Conservation (phyloP, 805 yeast genomes). For the Torulaspora gathmanii region DNA sequence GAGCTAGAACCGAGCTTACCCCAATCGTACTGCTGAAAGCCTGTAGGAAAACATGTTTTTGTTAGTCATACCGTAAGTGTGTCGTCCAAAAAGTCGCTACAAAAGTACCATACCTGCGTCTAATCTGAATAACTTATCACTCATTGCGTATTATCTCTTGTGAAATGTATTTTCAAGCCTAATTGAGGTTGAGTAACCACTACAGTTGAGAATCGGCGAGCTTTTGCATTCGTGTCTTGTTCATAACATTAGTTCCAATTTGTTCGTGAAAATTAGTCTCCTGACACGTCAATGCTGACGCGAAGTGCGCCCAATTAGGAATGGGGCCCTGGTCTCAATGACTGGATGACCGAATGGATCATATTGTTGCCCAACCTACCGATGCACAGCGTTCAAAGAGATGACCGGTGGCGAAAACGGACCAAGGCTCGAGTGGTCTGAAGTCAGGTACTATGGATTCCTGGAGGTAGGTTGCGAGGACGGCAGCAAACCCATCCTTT, state of each 20-base stretch:
- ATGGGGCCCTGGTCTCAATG: not conserved
- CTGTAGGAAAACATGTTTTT: slow-evolving; percentile 30
- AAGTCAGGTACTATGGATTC: too few species aligned
- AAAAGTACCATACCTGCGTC: slow-evolving; percentile 36
- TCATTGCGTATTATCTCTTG: slow-evolving; percentile 21
- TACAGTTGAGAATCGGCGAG: not conserved
- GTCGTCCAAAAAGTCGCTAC: not conserved
- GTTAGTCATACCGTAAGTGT: slow-evolving; percentile 6
- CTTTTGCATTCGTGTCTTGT: not conserved
- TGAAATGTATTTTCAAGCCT: not conserved
- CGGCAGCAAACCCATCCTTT: not conserved
- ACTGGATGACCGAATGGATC: not conserved
- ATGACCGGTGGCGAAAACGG: not conserved
- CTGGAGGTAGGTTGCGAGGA: not conserved
- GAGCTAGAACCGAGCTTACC: slow-evolving; percentile 80
- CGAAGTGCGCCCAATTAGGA: slow-evolving; percentile 2
- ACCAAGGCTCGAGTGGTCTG: not conserved
- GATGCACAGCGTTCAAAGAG: too few species aligned
- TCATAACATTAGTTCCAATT: not conserved
- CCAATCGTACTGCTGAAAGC: slow-evolving; percentile 81
- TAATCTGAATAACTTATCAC: slow-evolving; percentile 38
- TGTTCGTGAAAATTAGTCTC: not conserved
- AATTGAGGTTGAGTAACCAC: not conserved
- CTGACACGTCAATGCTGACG: slow-evolving; percentile 2
- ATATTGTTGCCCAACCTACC: too few species aligned